phyloP scores from a whole-genome alignment of 768 basidiomycete genomes.

The Lenzites betulinus region DNA sequence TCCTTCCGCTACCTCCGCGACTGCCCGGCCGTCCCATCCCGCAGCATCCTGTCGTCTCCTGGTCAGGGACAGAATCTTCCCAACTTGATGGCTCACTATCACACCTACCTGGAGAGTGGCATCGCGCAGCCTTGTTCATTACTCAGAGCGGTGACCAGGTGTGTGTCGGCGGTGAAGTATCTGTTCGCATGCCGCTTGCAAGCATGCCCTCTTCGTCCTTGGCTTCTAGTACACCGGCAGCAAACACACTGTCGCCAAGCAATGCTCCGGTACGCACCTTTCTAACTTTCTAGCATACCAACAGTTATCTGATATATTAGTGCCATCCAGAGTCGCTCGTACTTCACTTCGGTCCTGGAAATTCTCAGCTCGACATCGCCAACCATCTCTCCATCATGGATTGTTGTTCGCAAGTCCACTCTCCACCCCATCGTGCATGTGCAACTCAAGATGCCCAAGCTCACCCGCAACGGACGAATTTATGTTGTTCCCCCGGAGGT shows the following conservation, averaged over 20 bases:
- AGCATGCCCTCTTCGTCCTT: neutral
- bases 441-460: neutral
- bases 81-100: neutral
- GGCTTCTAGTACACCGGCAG: neutral
- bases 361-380: neutral
- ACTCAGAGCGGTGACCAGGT: neutral
- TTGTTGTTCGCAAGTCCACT: neutral
- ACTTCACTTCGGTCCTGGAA: neutral
- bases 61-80: neutral
- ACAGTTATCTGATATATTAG: neutral
- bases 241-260: no score
- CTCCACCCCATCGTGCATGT: neutral
- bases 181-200: neutral
- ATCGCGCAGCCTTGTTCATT: neutral
- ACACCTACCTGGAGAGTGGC: neutral
- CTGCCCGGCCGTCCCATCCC: neutral
- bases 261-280: neutral
- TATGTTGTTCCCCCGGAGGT: neutral
- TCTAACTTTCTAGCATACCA: neutral
- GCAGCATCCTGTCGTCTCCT: neutral
- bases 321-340: neutral
- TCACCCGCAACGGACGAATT: neutral
- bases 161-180: neutral
- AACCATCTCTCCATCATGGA: neutral
- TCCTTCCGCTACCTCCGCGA: neutral